Percentiles rank a stretch among this genome's conserved stretches.
Conservation (phyloP, 139 green algal genomes). For the Pedinophyceae sp. region DNA sequence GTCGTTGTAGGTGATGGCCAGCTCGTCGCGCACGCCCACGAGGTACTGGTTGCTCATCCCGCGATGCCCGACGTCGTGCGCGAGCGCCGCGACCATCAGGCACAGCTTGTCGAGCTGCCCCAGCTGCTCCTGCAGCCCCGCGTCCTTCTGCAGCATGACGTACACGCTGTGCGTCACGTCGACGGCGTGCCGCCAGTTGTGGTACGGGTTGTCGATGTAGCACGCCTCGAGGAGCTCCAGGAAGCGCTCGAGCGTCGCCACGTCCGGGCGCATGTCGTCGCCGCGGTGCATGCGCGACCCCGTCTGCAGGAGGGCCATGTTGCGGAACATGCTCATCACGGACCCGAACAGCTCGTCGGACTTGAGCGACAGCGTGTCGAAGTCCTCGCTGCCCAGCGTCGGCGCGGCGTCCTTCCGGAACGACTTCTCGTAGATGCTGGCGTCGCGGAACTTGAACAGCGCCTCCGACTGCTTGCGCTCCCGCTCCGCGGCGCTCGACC, state of each 20-base stretch:
- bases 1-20: slow-evolving; percentile 51
- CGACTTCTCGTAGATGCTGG: no score
- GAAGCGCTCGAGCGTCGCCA: background rate
- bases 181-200: slow-evolving; percentile 15
- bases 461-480: no score
- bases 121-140: background rate
- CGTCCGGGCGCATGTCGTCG: no score
- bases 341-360: no score
- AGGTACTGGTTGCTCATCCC: slow-evolving; percentile 48
- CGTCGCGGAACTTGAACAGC: no score
- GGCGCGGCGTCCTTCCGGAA: no score
- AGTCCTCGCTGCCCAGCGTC: no score
- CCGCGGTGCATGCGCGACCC: no score
- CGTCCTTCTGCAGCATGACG: slow-evolving; percentile 7
- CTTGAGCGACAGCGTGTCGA: no score
- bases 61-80: slow-evolving; percentile 49
- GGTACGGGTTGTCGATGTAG: background rate
- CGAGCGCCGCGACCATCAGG: slow-evolving; percentile 37
- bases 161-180: slow-evolving; percentile 42
- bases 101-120: slow-evolving; percentile 22
- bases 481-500: no score
- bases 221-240: background rate
- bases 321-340: no score
- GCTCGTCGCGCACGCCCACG: slow-evolving; percentile 18
- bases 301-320: no score